phyloP scores from a whole-genome alignment of 768 basidiomycete genomes.

The Boletus edulis region DNA sequence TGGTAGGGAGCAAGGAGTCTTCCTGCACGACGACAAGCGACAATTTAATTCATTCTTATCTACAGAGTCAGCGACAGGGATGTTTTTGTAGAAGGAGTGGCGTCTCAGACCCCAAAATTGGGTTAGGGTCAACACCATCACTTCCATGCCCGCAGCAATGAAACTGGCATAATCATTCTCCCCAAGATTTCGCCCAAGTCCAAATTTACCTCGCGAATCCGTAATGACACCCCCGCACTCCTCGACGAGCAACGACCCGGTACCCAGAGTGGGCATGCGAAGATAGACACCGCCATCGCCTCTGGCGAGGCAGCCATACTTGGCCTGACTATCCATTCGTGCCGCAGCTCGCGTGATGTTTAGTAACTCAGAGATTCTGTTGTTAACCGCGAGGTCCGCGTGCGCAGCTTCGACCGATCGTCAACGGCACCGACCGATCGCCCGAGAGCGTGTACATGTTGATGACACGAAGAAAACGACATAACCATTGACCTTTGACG shows the following conservation, averaged over 20 bases:
- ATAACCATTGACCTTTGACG: background rate
- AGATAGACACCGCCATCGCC: conserved; percentile 86
- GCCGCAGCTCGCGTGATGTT: conserved; percentile 62
- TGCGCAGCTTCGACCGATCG: conserved; percentile 88
- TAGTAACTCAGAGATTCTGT: conserved; percentile 63
- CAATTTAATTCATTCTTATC: too few species aligned
- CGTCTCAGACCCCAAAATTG: background rate
- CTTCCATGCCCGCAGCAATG: conserved; percentile 72
- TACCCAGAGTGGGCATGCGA: conserved; percentile 80
- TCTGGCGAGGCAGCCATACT: conserved; percentile 83
- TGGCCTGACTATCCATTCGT: conserved; percentile 96
- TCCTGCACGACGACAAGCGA: too few species aligned
- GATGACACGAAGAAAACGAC: background rate
- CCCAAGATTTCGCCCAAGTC: conserved; percentile 79
- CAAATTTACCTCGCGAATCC: conserved; percentile 78
- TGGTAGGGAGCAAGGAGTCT: too few species aligned
- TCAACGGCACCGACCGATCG: conserved; percentile 45
- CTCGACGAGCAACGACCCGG: conserved; percentile 70
- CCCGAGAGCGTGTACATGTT: conserved; percentile 45
- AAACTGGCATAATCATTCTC: conserved; percentile 78
- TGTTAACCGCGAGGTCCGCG: conserved; percentile 84
- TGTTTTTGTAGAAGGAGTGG: too few species aligned
- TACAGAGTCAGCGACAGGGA: too few species aligned
- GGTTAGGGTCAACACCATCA: conserved; percentile 19
- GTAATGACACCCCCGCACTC: conserved; percentile 91